Conservation (phyloP, 768 basidiomycete genomes). For the Cystobasidium ongulense region DNA sequence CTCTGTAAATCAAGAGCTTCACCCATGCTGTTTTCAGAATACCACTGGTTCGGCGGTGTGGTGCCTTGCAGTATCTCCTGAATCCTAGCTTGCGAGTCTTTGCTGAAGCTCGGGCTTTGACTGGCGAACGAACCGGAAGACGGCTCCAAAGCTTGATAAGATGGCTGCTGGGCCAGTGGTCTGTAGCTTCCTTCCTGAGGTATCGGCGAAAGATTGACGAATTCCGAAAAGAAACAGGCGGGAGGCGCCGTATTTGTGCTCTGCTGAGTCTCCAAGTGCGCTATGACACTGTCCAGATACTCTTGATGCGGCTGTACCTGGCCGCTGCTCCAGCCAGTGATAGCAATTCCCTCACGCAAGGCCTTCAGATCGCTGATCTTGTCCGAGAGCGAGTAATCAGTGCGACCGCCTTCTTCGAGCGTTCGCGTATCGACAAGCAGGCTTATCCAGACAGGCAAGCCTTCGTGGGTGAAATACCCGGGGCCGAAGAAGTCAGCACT, state of each 20-base stretch:
- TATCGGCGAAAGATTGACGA: neutral
- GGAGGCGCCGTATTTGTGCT: neutral
- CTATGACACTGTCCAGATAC: neutral
- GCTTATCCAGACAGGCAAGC: conserved; percentile 3
- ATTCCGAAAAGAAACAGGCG: neutral
- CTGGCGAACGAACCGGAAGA: too few species aligned
- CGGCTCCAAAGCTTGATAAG: neutral
- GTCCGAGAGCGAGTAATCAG: conserved; percentile 3
- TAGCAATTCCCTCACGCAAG: conserved; percentile 7
- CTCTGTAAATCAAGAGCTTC: neutral
- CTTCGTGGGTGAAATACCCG: conserved; percentile 16
- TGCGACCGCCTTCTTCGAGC: conserved; percentile 8
- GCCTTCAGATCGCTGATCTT: conserved; percentile 6
- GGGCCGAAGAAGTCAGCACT: neutral
- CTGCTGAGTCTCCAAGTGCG: neutral
- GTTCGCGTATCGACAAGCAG: neutral
- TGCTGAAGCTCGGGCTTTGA: neutral
- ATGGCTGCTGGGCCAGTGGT: neutral
- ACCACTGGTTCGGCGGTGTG: too few species aligned
- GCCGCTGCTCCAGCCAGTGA: conserved; percentile 15
- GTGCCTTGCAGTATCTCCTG: neutral
- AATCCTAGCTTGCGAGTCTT: neutral
- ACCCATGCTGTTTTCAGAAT: too few species aligned
- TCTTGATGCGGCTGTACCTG: neutral
- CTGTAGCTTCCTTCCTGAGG: neutral